These are phyloP conservation scores for Colletotrichum liriopes DNA, from an alignment of 2,329 filamentous ascomycete genomes.

Conservation along the genomic window DNA sequence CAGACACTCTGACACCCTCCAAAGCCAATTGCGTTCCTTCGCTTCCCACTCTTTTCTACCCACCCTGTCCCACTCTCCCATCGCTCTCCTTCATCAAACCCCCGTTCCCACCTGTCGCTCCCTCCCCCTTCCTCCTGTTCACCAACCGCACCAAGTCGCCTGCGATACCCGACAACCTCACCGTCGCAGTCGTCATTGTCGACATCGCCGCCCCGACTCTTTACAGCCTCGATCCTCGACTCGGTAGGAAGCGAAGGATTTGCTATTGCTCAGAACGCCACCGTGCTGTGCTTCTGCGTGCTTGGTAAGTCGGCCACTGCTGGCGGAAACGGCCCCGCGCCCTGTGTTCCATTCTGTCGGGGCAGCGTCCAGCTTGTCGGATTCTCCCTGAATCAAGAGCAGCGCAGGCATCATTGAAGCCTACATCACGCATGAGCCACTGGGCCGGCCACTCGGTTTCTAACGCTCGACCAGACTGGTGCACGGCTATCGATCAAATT, in stretches of 20 bases:
- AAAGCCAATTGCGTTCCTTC: constrained; percentile 43
- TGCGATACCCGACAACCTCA: constrained; percentile 24
- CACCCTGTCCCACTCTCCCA: constrained; percentile 34
- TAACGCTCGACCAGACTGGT: constrained; percentile 18
- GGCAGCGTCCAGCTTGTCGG: constrained; percentile 4
- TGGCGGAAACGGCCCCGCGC: constrained; percentile 11
- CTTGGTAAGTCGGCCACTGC: constrained; percentile 11
- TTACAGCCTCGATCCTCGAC: background rate
- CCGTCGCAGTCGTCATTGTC: constrained; percentile 18
- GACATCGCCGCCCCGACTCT: constrained; percentile 4
- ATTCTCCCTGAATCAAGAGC: background rate
- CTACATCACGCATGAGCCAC: constrained; percentile 1
- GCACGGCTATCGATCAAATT: constrained; percentile 6
- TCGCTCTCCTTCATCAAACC: constrained; percentile 35
- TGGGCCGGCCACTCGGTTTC: background rate
- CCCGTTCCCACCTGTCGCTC: constrained; percentile 28
- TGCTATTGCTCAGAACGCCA: background rate
- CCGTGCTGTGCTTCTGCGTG: background rate
- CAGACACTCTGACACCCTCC: constrained; percentile 30
- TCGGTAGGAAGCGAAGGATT: background rate
- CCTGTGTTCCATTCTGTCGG: constrained; percentile 20
- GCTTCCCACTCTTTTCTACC: constrained; percentile 36
- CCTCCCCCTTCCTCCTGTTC: background rate
- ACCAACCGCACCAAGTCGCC: constrained; percentile 17
- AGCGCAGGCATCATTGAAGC: background rate